Percentiles rank a stretch among this genome's conserved stretches.
These are phyloP conservation scores for Rosa rugosa DNA, from an alignment of 306 rosid genomes.

Conservation along the genomic window DNA sequence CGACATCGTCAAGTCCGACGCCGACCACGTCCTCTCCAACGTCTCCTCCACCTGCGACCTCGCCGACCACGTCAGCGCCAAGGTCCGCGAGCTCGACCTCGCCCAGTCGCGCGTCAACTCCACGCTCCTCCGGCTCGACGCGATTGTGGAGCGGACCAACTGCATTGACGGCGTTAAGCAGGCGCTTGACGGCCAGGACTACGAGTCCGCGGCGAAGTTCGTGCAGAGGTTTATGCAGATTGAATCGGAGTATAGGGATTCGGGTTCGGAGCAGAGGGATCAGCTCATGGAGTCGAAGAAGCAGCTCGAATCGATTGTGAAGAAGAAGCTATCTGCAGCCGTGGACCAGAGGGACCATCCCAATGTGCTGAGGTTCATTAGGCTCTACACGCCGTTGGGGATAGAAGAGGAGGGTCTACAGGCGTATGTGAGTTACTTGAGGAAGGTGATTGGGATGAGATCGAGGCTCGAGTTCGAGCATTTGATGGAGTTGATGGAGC, in stretches of 20 bases:
- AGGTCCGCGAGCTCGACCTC: conserved; percentile 90
- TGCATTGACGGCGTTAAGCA: conserved; percentile 72
- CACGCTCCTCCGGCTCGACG: conserved; percentile 79
- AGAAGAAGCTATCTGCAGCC: conserved; percentile 67
- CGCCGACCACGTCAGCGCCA: conserved; percentile 57
- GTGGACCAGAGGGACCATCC: conserved; percentile 84
- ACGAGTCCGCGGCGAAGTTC: conserved; percentile 59
- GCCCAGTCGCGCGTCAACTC: conserved; percentile 83
- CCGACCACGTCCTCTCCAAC: conserved; percentile 52
- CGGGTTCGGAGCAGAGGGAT: conserved; percentile 76
- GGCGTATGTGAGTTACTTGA: conserved; percentile 79
- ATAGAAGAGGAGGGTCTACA: conserved; percentile 90
- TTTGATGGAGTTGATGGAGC: conserved; percentile 70
- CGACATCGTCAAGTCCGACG: conserved; percentile 62
- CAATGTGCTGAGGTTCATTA: conserved; percentile 37
- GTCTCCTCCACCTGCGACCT: conserved; percentile 53
- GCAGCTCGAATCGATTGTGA: conserved; percentile 67
- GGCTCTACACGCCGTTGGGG: conserved; percentile 65
- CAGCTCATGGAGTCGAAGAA: conserved; percentile 58
- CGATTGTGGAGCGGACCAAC: conserved; percentile 71
- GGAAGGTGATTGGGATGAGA: conserved; percentile 92
- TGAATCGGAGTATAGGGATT: conserved; percentile 46
- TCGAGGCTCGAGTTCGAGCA: conserved; percentile 78
- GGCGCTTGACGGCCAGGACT: conserved; percentile 67
- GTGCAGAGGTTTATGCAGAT: conserved; percentile 69